Evolutionary conservation across 108 stramenopile genomes (phyloP).

Genomic region (Pelagomonas calceolata): DNA sequence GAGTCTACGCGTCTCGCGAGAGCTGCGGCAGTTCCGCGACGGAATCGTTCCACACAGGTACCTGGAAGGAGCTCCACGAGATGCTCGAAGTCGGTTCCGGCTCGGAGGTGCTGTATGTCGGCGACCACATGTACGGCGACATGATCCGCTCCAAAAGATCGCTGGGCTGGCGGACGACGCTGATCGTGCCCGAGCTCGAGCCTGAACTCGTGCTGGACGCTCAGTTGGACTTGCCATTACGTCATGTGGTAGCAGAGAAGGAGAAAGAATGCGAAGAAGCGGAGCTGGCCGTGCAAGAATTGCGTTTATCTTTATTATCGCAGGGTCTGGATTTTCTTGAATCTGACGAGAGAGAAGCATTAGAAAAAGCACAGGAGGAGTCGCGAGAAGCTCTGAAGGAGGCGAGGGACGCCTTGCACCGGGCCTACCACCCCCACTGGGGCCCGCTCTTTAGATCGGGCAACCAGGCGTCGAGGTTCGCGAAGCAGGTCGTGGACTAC

Average conservation of each 20-base stretch:
- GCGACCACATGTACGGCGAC: constrained; percentile 89
- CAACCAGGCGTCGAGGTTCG: constrained; percentile 85
- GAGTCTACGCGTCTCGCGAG: too few species aligned
- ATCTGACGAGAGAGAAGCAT: background rate
- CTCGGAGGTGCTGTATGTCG: constrained; percentile 87
- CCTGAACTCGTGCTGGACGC: constrained; percentile 61
- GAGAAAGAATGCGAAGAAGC: background rate
- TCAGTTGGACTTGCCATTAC: constrained; percentile 48
- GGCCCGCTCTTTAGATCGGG: constrained; percentile 65
- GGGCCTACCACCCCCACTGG: constrained; percentile 28
- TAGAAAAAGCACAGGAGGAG: background rate
- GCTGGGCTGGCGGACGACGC: constrained; percentile 73
- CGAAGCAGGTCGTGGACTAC: constrained; percentile 81
- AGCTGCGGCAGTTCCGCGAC: too few species aligned
- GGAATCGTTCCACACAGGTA: too few species aligned
- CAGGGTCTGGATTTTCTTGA: constrained; percentile 5
- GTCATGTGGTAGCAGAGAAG: constrained; percentile 30
- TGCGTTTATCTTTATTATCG: background rate
- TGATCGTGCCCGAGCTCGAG: constrained; percentile 74
- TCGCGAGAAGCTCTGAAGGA: background rate
- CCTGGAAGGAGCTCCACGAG: constrained; percentile 77
- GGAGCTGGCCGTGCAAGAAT: background rate
- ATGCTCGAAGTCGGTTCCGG: constrained; percentile 76
- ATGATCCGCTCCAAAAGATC: constrained; percentile 80
- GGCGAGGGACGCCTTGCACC: constrained; percentile 7